Percentiles rank a stretch among this genome's conserved stretches.
Conservation (phyloP, 2,329 filamentous ascomycete genomes). For the Tolypocladium inflatum region DNA sequence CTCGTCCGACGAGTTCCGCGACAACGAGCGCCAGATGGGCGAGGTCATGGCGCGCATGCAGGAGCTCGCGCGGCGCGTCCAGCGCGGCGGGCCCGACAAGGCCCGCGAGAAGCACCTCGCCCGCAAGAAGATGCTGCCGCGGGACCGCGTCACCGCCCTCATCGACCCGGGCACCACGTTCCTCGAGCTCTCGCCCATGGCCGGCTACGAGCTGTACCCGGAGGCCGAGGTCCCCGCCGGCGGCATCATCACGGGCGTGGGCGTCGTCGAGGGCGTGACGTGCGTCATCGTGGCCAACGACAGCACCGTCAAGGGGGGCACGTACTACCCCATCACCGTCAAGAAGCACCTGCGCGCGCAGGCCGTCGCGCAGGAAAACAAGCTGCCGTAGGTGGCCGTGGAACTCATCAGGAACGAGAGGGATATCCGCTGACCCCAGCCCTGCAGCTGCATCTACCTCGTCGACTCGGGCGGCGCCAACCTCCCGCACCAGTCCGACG, state of each 20-base stretch:
- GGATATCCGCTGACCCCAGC: not conserved
- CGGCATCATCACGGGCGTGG: slow-evolving; percentile 87
- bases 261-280: slow-evolving; percentile 78
- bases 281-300: slow-evolving; percentile 95
- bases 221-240: slow-evolving; percentile 82
- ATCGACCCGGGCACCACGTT: slow-evolving; percentile 87
- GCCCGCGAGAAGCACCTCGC: slow-evolving; percentile 80
- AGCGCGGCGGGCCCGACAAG: slow-evolving; percentile 70
- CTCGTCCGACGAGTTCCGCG: slow-evolving; percentile 65
- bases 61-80: slow-evolving; percentile 59
- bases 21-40: slow-evolving; percentile 72
- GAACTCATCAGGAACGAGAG: not conserved
- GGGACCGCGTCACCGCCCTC: slow-evolving; percentile 79
- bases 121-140: slow-evolving; percentile 86
- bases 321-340: slow-evolving; percentile 93
- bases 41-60: slow-evolving; percentile 61
- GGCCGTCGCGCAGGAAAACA: slow-evolving; percentile 82
- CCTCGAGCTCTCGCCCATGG: slow-evolving; percentile 86
- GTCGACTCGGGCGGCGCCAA: slow-evolving; percentile 95
- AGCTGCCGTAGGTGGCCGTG: slow-evolving; percentile 42
- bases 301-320: slow-evolving; percentile 93
- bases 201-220: slow-evolving; percentile 75
- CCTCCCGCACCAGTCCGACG: slow-evolving; percentile 87
- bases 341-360: slow-evolving; percentile 96
- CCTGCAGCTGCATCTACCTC: slow-evolving; percentile 71